phyloP scores from a whole-genome alignment of 2,329 filamentous ascomycete genomes.

The Talaromyces verruculosus region DNA sequence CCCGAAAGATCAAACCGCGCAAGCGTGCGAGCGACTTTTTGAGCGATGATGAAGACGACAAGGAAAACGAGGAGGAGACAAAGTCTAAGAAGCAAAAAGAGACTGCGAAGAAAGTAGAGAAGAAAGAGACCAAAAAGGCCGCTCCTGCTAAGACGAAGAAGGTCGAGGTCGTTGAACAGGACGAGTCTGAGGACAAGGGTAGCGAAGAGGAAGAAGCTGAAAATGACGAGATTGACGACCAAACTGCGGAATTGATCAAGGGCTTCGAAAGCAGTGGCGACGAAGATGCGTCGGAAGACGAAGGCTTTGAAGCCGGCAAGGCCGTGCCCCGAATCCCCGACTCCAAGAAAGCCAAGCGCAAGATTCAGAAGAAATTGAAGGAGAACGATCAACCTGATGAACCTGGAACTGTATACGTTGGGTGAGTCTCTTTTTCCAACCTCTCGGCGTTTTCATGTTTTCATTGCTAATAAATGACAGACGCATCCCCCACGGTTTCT shows the following conservation, averaged over 20 bases:
- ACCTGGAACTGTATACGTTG: conserved; percentile 83
- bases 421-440: conserved; percentile 44
- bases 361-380: conserved; percentile 53
- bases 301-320: conserved; percentile 48
- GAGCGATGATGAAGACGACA: conserved; percentile 44
- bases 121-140: conserved; percentile 37
- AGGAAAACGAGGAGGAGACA: conserved; percentile 27
- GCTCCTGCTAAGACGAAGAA: conserved; percentile 34
- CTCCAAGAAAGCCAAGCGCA: conserved; percentile 50
- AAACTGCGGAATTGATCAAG: conserved; percentile 54
- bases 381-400: conserved; percentile 46
- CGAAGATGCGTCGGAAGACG: conserved; percentile 47
- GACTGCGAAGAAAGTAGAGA: conserved; percentile 32
- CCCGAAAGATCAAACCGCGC: conserved; percentile 44
- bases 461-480: conserved; percentile 36
- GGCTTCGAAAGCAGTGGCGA: conserved; percentile 58
- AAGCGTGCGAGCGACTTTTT: conserved; percentile 52
- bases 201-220: conserved; percentile 30
- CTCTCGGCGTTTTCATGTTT: conserved; percentile 26
- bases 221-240: conserved; percentile 45
- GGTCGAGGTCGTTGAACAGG: conserved; percentile 30
- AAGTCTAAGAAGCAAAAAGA: conserved; percentile 44
- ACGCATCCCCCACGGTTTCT: conserved; percentile 92
- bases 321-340: conserved; percentile 46
- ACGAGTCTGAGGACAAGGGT: conserved; percentile 20